These are phyloP conservation scores for Acanthamoeba polyphaga DNA, from an alignment of 208 protist genomes.

Conservation along the genomic window DNA sequence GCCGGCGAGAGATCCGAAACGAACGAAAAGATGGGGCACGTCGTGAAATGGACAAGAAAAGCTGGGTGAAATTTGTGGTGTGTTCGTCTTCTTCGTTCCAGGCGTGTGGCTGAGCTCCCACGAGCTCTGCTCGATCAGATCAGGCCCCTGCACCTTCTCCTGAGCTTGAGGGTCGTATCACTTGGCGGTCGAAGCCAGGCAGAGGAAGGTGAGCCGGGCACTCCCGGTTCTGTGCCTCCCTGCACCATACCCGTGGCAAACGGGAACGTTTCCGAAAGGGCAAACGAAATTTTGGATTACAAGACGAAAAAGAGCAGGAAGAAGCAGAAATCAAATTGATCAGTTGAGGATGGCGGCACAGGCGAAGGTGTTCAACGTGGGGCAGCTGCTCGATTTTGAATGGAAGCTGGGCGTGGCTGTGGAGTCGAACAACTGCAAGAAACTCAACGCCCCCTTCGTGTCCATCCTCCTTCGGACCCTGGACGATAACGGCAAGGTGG, in stretches of 20 bases:
- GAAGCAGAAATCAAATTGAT: not conserved
- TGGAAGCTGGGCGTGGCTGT: conserved; percentile 76
- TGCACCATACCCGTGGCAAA: too few species aligned
- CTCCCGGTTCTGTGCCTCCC: too few species aligned
- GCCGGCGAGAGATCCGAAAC: not conserved
- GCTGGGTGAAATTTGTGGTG: not conserved
- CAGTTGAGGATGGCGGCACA: not conserved
- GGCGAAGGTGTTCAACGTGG: conserved; percentile 57
- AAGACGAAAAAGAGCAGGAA: not conserved
- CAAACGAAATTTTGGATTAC: not conserved
- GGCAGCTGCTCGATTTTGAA: conserved; percentile 75
- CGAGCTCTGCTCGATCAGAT: too few species aligned
- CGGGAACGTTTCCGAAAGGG: too few species aligned
- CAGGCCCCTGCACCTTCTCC: too few species aligned
- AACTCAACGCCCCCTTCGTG: conserved; percentile 55
- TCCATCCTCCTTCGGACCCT: conserved; percentile 33
- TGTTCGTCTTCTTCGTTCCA: not conserved
- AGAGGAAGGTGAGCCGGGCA: too few species aligned
- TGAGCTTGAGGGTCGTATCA: too few species aligned
- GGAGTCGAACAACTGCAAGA: conserved; percentile 69
- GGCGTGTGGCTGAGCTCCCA: too few species aligned
- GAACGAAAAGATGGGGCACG: not conserved
- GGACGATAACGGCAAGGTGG: conserved; percentile 68
- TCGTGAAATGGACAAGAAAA: not conserved
- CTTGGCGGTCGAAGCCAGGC: too few species aligned